A percentile compares a stretch with the other conserved stretches of the same genome.
phyloP scores from a whole-genome alignment of 345 rosid genomes.

The Melaleuca quinquenervia region DNA sequence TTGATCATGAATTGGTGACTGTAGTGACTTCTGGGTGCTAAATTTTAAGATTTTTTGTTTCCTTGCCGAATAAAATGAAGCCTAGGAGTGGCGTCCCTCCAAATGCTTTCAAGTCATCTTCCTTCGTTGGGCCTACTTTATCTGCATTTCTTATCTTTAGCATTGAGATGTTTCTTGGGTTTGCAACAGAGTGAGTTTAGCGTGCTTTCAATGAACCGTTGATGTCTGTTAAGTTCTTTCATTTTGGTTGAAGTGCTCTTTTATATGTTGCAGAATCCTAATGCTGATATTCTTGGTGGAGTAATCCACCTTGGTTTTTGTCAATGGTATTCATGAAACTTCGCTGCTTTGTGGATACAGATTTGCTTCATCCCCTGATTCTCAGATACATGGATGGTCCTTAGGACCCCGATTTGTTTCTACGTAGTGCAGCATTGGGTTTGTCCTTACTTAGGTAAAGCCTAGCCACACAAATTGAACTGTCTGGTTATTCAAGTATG shows the following conservation, averaged over 20 bases:
- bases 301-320: neutral
- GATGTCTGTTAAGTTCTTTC: neutral
- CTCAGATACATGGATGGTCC: neutral
- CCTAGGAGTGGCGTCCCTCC: neutral
- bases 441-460: neutral
- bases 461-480: neutral
- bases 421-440: neutral
- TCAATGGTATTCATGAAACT: neutral
- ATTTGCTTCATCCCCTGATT: neutral
- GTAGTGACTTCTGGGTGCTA: neutral
- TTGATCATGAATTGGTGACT: neutral
- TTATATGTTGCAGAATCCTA: neutral
- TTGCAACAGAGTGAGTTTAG: neutral
- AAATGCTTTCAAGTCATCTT: neutral
- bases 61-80: neutral
- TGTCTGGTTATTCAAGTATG: neutral
- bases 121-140: neutral
- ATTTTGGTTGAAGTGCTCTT: neutral
- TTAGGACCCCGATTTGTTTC: neutral
- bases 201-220: neutral
- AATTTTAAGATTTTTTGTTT: neutral
- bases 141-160: neutral
- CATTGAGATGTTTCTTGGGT: neutral
- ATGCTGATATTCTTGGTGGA: neutral
- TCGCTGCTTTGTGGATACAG: neutral